These are phyloP conservation scores for Paramecium primaurelia DNA, from an alignment of 73 alveolate genomes.

Conservation along the genomic window DNA sequence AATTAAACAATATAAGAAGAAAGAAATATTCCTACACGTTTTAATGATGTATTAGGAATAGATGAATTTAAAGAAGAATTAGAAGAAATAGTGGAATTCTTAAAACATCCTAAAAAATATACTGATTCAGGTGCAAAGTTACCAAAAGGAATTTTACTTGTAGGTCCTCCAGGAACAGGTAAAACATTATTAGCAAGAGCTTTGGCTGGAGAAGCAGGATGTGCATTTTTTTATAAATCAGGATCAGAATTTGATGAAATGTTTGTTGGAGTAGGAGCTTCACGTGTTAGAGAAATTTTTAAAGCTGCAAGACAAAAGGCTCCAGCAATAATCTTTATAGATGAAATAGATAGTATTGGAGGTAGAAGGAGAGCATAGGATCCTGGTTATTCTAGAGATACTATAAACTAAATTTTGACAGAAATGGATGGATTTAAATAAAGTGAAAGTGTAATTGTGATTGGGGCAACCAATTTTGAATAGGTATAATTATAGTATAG, in stretches of 20 bases:
- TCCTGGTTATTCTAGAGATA: constrained; percentile 76
- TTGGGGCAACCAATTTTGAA: constrained; percentile 92
- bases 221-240: constrained; percentile 77
- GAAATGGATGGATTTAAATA: constrained; percentile 93
- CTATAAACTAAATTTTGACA: constrained; percentile 84
- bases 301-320: constrained; percentile 80
- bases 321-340: constrained; percentile 88
- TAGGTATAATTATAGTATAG: constrained; percentile 31
- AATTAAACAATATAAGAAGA: constrained; percentile 29
- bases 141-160: constrained; percentile 75
- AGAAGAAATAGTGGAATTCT: constrained; percentile 70
- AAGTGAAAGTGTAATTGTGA: constrained; percentile 81
- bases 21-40: constrained; percentile 60
- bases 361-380: constrained; percentile 75
- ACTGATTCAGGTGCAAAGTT: constrained; percentile 79
- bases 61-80: constrained; percentile 85
- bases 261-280: constrained; percentile 89
- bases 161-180: constrained; percentile 90
- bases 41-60: constrained; percentile 85
- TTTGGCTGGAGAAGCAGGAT: constrained; percentile 91
- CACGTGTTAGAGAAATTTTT: constrained; percentile 82
- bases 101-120: constrained; percentile 70
- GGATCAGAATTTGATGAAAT: constrained; percentile 91
- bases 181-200: constrained; percentile 92
- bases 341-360: constrained; percentile 87